A percentile compares a stretch with the other conserved stretches of the same genome.
These are phyloP conservation scores for Xylaria sp. DNA, from an alignment of 495 filamentous ascomycete species.

Conservation along the genomic window DNA sequence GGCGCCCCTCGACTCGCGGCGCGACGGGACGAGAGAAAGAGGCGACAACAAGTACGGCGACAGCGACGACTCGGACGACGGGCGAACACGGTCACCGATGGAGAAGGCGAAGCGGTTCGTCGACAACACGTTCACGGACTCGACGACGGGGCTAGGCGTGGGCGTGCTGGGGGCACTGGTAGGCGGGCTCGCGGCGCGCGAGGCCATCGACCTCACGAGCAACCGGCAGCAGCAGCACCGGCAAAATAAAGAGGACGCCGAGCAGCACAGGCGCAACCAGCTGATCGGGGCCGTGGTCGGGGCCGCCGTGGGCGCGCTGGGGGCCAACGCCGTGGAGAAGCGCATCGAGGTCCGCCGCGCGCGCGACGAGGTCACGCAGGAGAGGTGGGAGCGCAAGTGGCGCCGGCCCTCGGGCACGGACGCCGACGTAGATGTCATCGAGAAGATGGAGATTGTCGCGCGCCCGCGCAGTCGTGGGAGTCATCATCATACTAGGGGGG, in stretches of 20 bases:
- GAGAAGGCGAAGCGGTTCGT: slow-evolving; percentile 42
- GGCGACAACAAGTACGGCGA: slow-evolving; percentile 23
- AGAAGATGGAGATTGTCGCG: slow-evolving; percentile 33
- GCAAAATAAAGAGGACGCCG: slow-evolving; percentile 19
- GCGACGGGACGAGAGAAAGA: slow-evolving; percentile 29
- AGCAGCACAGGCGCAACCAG: slow-evolving; percentile 39
- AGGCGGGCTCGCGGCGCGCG: slow-evolving; percentile 50
- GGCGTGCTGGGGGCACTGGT: slow-evolving; percentile 54
- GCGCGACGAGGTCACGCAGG: slow-evolving; percentile 36
- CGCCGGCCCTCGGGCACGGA: slow-evolving; percentile 24
- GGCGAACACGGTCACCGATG: slow-evolving; percentile 29
- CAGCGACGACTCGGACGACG: slow-evolving; percentile 31
- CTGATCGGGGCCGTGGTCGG: slow-evolving; percentile 52
- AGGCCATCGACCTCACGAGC: slow-evolving; percentile 44
- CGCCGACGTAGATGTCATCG: slow-evolving; percentile 27
- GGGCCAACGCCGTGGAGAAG: slow-evolving; percentile 56
- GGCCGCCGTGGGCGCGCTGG: slow-evolving; percentile 53
- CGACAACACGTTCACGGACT: slow-evolving; percentile 44
- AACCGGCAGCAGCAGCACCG: slow-evolving; percentile 19
- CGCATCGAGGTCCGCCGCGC: slow-evolving; percentile 42
- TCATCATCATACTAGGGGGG: slow-evolving; percentile 9
- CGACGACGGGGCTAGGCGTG: slow-evolving; percentile 49
- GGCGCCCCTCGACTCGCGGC: slow-evolving; percentile 29
- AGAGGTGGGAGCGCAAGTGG: slow-evolving; percentile 43
- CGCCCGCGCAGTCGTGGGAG: slow-evolving; percentile 30